Evolutionary conservation across 2,329 filamentous ascomycete genomes (phyloP).

Genomic region (Cordyceps farinosa): DNA sequence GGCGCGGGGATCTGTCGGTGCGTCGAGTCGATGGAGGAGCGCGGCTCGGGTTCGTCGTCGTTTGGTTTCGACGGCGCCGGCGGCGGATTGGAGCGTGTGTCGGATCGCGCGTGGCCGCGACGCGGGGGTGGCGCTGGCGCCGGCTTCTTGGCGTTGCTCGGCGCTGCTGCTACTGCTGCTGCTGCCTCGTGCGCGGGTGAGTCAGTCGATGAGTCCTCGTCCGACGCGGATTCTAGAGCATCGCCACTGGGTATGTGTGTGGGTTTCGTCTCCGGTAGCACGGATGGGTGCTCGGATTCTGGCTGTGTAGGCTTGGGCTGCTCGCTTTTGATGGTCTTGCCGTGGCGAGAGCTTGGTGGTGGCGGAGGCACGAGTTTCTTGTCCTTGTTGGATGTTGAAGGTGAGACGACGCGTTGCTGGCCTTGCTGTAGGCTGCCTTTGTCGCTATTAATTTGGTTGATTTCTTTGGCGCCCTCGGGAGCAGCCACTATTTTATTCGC

Average conservation of each 20-base stretch:
- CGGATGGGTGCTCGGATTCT: neutral
- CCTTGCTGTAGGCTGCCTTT: neutral
- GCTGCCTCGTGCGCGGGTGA: constrained; percentile 27
- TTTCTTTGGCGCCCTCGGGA: neutral
- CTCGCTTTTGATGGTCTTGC: constrained; percentile 63
- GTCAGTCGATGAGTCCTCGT: constrained; percentile 26
- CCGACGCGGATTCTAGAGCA: neutral
- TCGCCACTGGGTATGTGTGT: neutral
- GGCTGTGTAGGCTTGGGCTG: constrained; percentile 41
- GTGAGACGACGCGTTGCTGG: neutral
- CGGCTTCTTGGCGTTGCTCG: constrained; percentile 37
- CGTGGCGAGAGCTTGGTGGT: constrained; percentile 70
- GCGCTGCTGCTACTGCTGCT: constrained; percentile 24
- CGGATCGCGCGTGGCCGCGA: constrained; percentile 43
- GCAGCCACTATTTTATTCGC: constrained; percentile 6
- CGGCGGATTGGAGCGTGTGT: constrained; percentile 36
- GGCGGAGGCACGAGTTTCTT: constrained; percentile 66
- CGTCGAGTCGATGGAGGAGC: constrained; percentile 50
- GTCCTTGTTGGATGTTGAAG: constrained; percentile 31
- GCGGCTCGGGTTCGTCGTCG: constrained; percentile 39
- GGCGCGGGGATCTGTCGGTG: constrained; percentile 40
- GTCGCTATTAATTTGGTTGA: neutral
- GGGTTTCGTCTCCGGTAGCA: neutral
- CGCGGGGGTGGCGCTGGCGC: constrained; percentile 51
- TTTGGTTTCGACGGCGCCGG: constrained; percentile 18